Base-by-base conservation (phyloP, 352 stramenopile species). In the Phytophthora idaei region DNA sequence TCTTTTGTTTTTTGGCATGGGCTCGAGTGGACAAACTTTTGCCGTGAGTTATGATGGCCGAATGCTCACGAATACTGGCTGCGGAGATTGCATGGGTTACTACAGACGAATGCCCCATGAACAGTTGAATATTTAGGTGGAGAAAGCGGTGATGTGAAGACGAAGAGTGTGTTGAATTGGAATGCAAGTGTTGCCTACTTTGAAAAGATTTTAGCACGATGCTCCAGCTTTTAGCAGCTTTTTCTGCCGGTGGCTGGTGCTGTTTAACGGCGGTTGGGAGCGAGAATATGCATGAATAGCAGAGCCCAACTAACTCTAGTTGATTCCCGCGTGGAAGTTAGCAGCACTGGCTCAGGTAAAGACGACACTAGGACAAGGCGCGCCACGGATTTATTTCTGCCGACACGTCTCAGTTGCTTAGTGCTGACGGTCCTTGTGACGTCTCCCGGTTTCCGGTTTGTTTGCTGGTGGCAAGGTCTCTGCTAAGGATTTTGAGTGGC, bases 301-400 rank as follows among this genome's bases (percentile, higher is more conserved):
- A 21, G 21, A 21, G 21, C 21, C 21, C 21, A 21, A 21, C 21
- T 21, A 21, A 21, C 21, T 4, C 29, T 34, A 8, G 29, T 34
- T 34, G 29, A 34, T 34, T 7, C 29, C 29, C 29, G 29, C 29
- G 29, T 34, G 29, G 29, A 7, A 21, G 21, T 21, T 21, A 21
- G 6, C 10, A 42, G 10, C 36, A 42, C 12, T 11, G 9, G 36
- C 5, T 42, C 4, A 14, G 6, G 36, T 59, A 62, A 57, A 46
- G 42, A 32, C 28, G 54, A 17, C n/a, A 52, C 34, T 68, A 52
- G 52, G 61, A 68, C 45, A 47, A 36, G 36, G 6, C 14, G 9
- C 12, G n/a, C 5, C 9, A 6, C 12, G 34, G 51, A 68, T 62
- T 57, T 39, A 53, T 51, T 53, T 57, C 52, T 63, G 44, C 17